These are phyloP conservation scores for Stephania japonica DNA, from an alignment of 164 flowering plant species.

Conservation along the genomic window DNA sequence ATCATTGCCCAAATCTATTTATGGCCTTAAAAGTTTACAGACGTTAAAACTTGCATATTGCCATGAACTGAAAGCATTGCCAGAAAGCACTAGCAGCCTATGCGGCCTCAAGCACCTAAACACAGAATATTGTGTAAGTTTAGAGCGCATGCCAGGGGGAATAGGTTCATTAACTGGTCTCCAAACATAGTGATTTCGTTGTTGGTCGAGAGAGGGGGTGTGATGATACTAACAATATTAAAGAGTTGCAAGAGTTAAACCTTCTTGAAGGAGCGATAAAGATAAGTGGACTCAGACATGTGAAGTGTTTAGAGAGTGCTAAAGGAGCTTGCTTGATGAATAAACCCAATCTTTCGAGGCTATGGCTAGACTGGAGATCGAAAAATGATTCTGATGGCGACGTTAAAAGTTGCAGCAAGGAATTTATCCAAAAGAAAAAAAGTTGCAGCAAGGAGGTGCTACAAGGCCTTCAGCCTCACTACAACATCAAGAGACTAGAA, in stretches of 20 bases:
- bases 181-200: background rate
- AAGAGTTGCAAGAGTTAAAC: background rate
- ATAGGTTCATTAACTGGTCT: background rate
- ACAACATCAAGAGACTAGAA: background rate
- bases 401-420: background rate
- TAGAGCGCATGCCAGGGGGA: background rate
- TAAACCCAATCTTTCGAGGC: background rate
- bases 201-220: background rate
- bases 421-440: too few species aligned
- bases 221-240: background rate
- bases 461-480: background rate
- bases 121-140: background rate
- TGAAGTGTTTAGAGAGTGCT: background rate
- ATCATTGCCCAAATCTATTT: conserved; percentile 5
- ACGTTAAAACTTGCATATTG: background rate
- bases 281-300: background rate
- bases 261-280: background rate
- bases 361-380: background rate
- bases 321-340: background rate
- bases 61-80: background rate
- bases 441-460: too few species aligned
- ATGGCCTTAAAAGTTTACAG: background rate
- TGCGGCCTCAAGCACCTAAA: conserved; percentile 1
- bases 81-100: background rate
- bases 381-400: too few species aligned